Evolutionary conservation across 1,284 basidiomycete genomes (phyloP).

Genomic region (Rhodotorula sp.): DNA sequence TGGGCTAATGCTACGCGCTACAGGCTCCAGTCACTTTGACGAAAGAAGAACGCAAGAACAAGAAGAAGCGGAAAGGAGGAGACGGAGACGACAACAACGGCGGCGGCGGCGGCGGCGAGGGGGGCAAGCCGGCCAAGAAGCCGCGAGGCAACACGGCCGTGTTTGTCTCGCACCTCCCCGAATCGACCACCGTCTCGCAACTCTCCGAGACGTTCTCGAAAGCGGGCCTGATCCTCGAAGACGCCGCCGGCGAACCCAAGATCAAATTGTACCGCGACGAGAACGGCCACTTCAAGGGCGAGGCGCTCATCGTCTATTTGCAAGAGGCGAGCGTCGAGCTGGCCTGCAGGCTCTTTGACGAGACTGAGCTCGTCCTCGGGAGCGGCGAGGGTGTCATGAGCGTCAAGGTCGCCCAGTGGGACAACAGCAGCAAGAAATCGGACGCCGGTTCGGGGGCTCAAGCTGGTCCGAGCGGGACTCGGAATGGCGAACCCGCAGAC

Average conservation of each 20-base stretch:
- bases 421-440: constrained; percentile 48
- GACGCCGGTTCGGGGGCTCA: constrained; percentile 8
- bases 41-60: constrained; percentile 57
- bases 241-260: constrained; percentile 71
- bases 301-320: constrained; percentile 94
- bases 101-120: no score
- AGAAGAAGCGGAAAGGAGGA: constrained; percentile 55
- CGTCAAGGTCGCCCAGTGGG: constrained; percentile 82
- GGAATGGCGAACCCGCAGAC: constrained; percentile 24
- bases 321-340: constrained; percentile 91
- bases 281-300: constrained; percentile 81
- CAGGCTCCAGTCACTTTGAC: constrained; percentile 79
- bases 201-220: constrained; percentile 78
- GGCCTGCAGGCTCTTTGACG: constrained; percentile 83
- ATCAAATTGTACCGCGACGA: constrained; percentile 91
- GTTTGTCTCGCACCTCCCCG: constrained; percentile 81
- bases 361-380: constrained; percentile 73
- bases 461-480: constrained; percentile 51
- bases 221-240: constrained; percentile 89
- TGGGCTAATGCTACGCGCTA: no score
- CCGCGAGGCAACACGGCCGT: constrained; percentile 71
- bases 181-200: constrained; percentile 70
- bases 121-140: constrained; percentile 46
- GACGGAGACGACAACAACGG: constrained; percentile 53
- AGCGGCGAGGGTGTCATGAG: constrained; percentile 64